Conservation (phyloP, 176 grass and related monocot species). For the Oropetium thomaeum region DNA sequence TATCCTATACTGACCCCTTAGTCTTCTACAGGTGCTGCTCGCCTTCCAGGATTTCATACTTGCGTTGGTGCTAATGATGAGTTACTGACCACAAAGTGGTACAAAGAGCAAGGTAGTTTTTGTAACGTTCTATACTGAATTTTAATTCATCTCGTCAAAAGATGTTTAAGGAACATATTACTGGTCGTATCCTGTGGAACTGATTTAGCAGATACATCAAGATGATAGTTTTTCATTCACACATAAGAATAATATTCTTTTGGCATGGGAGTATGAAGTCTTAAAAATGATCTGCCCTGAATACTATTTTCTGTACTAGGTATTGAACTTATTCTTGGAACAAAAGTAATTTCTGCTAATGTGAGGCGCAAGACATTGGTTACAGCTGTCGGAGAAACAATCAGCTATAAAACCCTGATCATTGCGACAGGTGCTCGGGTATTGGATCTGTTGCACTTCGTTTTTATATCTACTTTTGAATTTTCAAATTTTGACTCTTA, state of each 20-base stretch:
- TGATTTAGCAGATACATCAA: not conserved
- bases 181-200: not conserved
- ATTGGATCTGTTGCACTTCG: conserved; percentile 42
- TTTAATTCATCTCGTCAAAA: conserved; percentile 6
- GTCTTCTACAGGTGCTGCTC: conserved; percentile 55
- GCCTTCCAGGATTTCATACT: conserved; percentile 90
- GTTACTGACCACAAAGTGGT: conserved; percentile 85
- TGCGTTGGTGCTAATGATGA: conserved; percentile 86
- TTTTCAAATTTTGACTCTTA: not conserved
- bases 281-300: not conserved
- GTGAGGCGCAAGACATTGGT: conserved; percentile 74
- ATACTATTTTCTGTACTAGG: conserved; percentile 40
- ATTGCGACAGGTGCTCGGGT: conserved; percentile 98
- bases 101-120: conserved; percentile 77
- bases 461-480: not conserved
- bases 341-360: conserved; percentile 75
- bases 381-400: conserved; percentile 78
- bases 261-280: not conserved
- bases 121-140: not conserved
- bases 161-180: not conserved
- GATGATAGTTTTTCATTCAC: not conserved
- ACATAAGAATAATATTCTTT: not conserved
- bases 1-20: not conserved
- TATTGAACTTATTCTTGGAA: conserved; percentile 95
- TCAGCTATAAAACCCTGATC: conserved; percentile 91